Percentiles rank a stretch among this genome's conserved stretches.
Evolutionary conservation across 306 rosid genomes (phyloP).

Genomic region (Vigna trinervia): DNA sequence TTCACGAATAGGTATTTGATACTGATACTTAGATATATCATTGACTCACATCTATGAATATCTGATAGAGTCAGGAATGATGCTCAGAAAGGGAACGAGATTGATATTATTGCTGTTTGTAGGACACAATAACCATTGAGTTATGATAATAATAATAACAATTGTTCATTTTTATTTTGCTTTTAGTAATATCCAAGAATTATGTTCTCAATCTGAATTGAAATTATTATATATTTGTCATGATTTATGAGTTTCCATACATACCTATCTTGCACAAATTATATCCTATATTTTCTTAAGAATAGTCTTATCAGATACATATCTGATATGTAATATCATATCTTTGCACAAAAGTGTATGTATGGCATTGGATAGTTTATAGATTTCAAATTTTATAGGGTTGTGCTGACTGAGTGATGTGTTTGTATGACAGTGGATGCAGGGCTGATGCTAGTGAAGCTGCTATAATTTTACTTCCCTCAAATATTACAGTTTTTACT

Average conservation of each 20-base stretch:
- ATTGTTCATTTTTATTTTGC: background rate
- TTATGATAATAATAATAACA: background rate
- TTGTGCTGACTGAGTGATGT: conserved; percentile 50
- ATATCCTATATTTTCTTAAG: background rate
- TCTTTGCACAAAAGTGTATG: background rate
- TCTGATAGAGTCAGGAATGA: background rate
- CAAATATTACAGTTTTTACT: conserved; percentile 92
- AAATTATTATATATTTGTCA: background rate
- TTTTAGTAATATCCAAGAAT: background rate
- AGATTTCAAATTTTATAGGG: conserved; percentile 29
- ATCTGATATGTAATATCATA: background rate
- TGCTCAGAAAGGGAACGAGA: background rate
- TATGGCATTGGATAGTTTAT: conserved; percentile 29
- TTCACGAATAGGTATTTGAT: too few relatives aligned
- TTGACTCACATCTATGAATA: too few relatives aligned
- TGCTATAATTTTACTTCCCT: conserved; percentile 92
- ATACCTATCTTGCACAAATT: background rate
- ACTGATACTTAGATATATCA: too few relatives aligned
- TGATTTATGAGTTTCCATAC: background rate
- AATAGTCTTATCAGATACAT: background rate
- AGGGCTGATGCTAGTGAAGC: conserved; percentile 99
- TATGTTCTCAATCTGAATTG: background rate
- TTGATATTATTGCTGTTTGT: background rate
- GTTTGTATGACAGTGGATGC: conserved; percentile 81
- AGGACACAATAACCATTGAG: too few relatives aligned